Evolutionary conservation across 331 rosid genomes (phyloP).

Genomic region (Quercus lobata): DNA sequence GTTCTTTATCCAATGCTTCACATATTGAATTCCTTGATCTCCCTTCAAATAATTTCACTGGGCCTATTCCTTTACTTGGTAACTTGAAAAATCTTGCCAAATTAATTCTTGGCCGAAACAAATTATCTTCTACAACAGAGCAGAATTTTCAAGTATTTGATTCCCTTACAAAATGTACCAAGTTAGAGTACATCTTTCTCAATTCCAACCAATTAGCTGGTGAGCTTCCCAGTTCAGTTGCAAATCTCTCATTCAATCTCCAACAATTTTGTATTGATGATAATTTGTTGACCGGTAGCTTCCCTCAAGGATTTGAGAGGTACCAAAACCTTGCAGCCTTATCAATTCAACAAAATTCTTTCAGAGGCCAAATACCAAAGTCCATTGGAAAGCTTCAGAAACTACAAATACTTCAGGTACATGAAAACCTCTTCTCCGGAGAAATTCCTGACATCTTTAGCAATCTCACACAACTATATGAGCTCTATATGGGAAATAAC

Average conservation of each 20-base stretch:
- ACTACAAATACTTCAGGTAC: neutral
- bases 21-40: slow-evolving; percentile 18
- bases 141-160: slow-evolving; percentile 21
- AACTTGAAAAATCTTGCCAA: slow-evolving; percentile 19
- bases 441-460: slow-evolving; percentile 43
- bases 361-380: slow-evolving; percentile 25
- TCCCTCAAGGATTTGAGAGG: slow-evolving; percentile 28
- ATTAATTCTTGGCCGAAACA: neutral
- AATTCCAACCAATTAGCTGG: slow-evolving; percentile 20
- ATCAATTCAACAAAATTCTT: slow-evolving; percentile 18
- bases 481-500: slow-evolving; percentile 2
- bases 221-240: slow-evolving; percentile 30
- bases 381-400: slow-evolving; percentile 23
- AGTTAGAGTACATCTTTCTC: slow-evolving; percentile 6
- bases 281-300: slow-evolving; percentile 17
- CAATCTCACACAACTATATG: slow-evolving; percentile 15
- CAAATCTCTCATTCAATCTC: slow-evolving; percentile 23
- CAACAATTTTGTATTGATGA: slow-evolving; percentile 23
- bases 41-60: slow-evolving; percentile 22
- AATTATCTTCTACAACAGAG: slow-evolving; percentile 19
- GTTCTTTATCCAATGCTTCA: slow-evolving; percentile 36
- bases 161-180: slow-evolving; percentile 23
- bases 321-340: slow-evolving; percentile 24
- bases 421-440: slow-evolving; percentile 21
- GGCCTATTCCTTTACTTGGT: slow-evolving; percentile 17